Percentiles rank a stretch among this genome's conserved stretches.
Evolutionary conservation across 768 basidiomycete genomes (phyloP).

Genomic region (Phylloporus sp.): DNA sequence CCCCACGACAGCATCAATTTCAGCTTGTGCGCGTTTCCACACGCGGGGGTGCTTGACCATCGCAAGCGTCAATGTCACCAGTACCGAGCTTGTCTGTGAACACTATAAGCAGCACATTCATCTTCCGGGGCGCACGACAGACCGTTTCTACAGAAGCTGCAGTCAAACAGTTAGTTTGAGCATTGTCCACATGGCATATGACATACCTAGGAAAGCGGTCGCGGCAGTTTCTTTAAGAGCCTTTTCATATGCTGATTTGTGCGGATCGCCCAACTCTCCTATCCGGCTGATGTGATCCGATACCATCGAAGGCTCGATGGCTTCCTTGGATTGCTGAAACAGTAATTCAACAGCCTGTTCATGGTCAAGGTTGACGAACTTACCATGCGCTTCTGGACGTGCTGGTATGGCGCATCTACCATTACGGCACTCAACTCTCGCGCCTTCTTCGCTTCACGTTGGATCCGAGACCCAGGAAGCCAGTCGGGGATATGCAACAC

Average conservation of each 20-base stretch:
- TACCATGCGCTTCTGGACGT: slow-evolving; percentile 8
- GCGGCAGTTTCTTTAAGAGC: slow-evolving; percentile 15
- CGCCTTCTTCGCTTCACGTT: slow-evolving; percentile 9
- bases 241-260: slow-evolving; percentile 8
- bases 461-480: slow-evolving; percentile 17
- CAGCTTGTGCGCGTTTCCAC: too few relatives aligned
- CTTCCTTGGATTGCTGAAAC: slow-evolving; percentile 6
- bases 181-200: too few relatives aligned
- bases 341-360: not conserved
- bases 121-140: not conserved
- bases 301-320: slow-evolving; percentile 9
- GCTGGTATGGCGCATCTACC: slow-evolving; percentile 16
- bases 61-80: slow-evolving; percentile 9
- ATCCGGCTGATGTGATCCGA: slow-evolving; percentile 11
- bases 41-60: slow-evolving; percentile 11
- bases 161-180: not conserved
- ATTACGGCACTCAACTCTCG: slow-evolving; percentile 5
- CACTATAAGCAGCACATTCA: not conserved
- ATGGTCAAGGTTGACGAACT: not conserved
- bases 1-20: slow-evolving; percentile 8
- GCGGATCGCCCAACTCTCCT: slow-evolving; percentile 3
- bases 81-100: not conserved
- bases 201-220: slow-evolving; percentile 15
- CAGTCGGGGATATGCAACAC: slow-evolving; percentile 27
- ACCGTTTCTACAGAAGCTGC: slow-evolving; percentile 15